Base-by-base conservation (phyloP, 164 flowering plant genomes). In the Nymphaea thermarum region DNA sequence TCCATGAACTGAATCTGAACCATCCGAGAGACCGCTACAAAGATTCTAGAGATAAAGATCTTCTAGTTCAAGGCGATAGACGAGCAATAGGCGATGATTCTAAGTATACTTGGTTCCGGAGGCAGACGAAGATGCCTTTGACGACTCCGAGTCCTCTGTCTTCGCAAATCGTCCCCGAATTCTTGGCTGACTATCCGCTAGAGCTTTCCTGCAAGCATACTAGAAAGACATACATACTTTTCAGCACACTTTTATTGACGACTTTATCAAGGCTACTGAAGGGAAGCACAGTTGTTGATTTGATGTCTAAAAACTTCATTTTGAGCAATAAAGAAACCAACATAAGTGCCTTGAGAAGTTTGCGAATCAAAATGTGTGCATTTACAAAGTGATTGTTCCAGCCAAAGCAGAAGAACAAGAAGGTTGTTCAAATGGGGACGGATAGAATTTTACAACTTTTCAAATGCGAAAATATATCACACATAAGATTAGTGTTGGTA, bases 131-230 rank as follows among this genome's bases (percentile, higher is more conserved):
- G 55, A 66, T 36, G 69, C 3, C 8, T 80, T 85, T 66, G 74
- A 69, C 55, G 55, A 72, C 6, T 87, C 86, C 3, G 73, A 65
- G 70, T 90, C 95, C 67, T 87, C 93, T 0, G 87, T 86, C 84
- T 84, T 95, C 0, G 98, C 99, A 78, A 95, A 95, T 81, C 99
- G 83, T 71, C 99, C 99, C 2, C 98, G 92, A 71, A 92, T 78
- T 75, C 99, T 83, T n/a, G 99, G 99, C 71, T 95, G 99, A 71
- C 82, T 91, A 78, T 94, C 98, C 15, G 98, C 98, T 43, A 94
- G 78, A 60, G 98, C 99, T 78, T 95, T 95, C 86, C 99, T 86
- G 81, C 99, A 95, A 57, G 99, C 99, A 83, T 95, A 95, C 99
- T 95, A 89, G 45, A 77, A 75, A n/a, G 42, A 61, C 3, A 61